Evolutionary conservation across 2,329 filamentous ascomycete genomes (phyloP), one percentile per base, ranked within the genome.

Genomic region (Cercospora zeae-maydis): DNA sequence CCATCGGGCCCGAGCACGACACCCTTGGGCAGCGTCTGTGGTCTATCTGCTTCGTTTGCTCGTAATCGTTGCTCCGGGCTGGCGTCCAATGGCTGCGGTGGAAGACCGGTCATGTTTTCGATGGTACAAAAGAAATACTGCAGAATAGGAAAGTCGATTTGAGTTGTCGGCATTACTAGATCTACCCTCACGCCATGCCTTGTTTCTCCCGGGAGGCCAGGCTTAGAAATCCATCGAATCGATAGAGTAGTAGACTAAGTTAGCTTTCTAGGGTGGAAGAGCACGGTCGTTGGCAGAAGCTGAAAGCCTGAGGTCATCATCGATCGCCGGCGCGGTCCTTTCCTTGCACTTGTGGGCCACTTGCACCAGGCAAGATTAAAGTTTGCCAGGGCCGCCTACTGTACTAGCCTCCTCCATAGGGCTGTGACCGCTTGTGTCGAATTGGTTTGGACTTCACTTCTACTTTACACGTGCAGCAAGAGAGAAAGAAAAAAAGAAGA

Each of bases 1-100:
- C 91, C 91, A 78, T 95, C 90, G 66, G 88, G 88, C 51, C 88
- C 91, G 36, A 93, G 78, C 37, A 93, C 84, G 2, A 93, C 82
- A 66, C 90, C 89, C 72, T 88, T 90, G 14, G 89, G 85, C 31
- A 89, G 77, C 27, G 65, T 70, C 9, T 72, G 69, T n/a, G 72
- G 65, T 36, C 68, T 64, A 51, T 61, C 71, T 64, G 64, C 68
- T 37, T 66, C 63, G 7, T 59, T 42, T 27, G 64, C 59, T n/a
- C 51, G 53, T 34, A 61, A 34, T 27, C 57, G 57, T 55, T 74
- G 68, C 65, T 73, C 66, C 2, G 69, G 64, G 59, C 70, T 70
- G 19, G 72, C 71, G 53, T 75, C 72, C 58, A 75, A 63, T 27
- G 75, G 74, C 68, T 76, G 73, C 16, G 54, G 57, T 14, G 77